These are phyloP conservation scores for Leccinum variabile DNA, from an alignment of 1,284 basidiomycete species.

Conservation along the genomic window DNA sequence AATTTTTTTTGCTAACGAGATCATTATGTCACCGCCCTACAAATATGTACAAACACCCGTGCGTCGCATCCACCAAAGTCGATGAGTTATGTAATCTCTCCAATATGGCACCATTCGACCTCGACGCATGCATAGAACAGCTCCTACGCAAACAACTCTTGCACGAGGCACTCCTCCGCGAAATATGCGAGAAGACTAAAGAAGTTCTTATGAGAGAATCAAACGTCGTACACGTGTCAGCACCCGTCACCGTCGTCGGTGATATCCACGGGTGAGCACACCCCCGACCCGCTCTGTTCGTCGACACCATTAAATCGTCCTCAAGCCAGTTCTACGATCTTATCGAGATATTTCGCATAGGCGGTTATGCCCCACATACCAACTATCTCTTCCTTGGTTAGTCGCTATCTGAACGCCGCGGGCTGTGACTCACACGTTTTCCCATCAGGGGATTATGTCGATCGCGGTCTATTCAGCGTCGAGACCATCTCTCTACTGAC, in stretches of 20 bases:
- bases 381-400: constrained; percentile 96
- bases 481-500: constrained; percentile 98
- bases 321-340: constrained; percentile 98
- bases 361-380: constrained; percentile 93
- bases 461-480: constrained; percentile 95
- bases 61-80: constrained; percentile 7
- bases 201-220: constrained; percentile 98
- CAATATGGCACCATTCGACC: constrained; percentile 87
- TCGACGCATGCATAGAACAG: constrained; percentile 92
- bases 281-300: constrained; percentile 9
- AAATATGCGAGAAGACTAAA: constrained; percentile 98
- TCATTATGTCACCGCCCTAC: constrained; percentile 14
- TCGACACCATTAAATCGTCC: constrained; percentile 30
- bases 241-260: constrained; percentile 98
- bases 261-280: constrained; percentile 94
- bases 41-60: constrained; percentile 43
- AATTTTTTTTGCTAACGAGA: constrained; percentile 12
- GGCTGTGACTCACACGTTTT: constrained; percentile 9
- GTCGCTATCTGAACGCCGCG: constrained; percentile 28
- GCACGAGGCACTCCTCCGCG: constrained; percentile 87
- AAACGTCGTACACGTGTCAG: constrained; percentile 96
- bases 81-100: constrained; percentile 14
- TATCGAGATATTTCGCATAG: constrained; percentile 98
- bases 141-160: constrained; percentile 89
- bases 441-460: constrained; percentile 89